These are phyloP conservation scores for Boletellus deceptivus DNA, from an alignment of 1,284 basidiomycete genomes.

Conservation along the genomic window DNA sequence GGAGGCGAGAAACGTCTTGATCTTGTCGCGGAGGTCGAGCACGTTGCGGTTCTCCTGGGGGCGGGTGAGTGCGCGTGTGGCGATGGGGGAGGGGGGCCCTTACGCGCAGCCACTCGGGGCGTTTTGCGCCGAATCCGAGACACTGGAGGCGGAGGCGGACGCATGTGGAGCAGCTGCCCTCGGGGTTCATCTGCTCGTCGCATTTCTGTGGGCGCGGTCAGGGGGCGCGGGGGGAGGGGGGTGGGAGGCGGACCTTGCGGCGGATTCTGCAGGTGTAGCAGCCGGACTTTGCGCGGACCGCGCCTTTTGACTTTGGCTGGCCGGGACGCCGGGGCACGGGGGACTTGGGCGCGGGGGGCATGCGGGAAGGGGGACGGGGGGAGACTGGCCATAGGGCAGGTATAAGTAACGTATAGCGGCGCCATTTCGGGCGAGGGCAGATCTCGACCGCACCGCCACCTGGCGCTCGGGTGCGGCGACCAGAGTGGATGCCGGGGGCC, in stretches of 20 bases:
- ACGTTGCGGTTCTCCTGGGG: constrained; percentile 67
- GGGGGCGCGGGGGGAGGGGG: constrained; percentile 11
- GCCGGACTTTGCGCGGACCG: constrained; percentile 76
- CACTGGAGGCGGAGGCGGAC: constrained; percentile 78
- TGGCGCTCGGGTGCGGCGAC: too few relatives aligned
- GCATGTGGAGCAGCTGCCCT: constrained; percentile 72
- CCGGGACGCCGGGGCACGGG: constrained; percentile 44
- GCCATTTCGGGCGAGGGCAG: constrained; percentile 7
- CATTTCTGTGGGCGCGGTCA: constrained; percentile 59
- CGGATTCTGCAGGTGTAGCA: constrained; percentile 84
- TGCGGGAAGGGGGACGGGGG: constrained; percentile 16
- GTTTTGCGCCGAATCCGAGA: constrained; percentile 78
- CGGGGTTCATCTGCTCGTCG: constrained; percentile 64
- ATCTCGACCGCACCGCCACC: constrained; percentile 16
- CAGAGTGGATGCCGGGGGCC: background rate
- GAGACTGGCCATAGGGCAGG: constrained; percentile 28
- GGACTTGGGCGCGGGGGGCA: constrained; percentile 40
- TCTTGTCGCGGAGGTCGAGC: constrained; percentile 64
- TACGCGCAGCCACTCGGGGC: constrained; percentile 83
- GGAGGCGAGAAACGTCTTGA: constrained; percentile 71
- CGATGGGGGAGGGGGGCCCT: constrained; percentile 1
- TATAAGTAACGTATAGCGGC: constrained; percentile 28
- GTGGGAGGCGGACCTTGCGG: constrained; percentile 56
- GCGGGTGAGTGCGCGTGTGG: constrained; percentile 8
- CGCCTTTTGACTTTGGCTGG: constrained; percentile 71